A percentile compares a stretch with the other conserved stretches of the same genome.
Evolutionary conservation across 345 rosid species (phyloP).

Genomic region (Euphorbia peplus): DNA sequence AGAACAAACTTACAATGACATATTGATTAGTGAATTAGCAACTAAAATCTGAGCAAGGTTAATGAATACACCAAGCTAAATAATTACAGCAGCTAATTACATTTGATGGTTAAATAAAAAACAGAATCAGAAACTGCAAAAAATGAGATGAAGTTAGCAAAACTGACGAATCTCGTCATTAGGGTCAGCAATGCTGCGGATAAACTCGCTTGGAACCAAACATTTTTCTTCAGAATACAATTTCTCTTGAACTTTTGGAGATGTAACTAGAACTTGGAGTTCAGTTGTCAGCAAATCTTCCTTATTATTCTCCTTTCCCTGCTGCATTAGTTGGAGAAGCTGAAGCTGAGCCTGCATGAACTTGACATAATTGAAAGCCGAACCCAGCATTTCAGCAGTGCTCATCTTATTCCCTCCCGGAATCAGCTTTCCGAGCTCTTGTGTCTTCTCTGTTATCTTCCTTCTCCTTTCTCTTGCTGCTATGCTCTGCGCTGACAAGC

Average conservation of each 20-base stretch:
- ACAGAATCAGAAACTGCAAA: background rate
- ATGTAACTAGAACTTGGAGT: constrained; percentile 33
- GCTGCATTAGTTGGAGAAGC: constrained; percentile 45
- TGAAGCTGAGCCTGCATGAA: constrained; percentile 70
- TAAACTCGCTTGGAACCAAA: constrained; percentile 38
- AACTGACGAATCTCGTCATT: constrained; percentile 15
- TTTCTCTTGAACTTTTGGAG: constrained; percentile 51
- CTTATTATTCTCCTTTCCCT: constrained; percentile 13
- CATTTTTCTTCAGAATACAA: constrained; percentile 47
- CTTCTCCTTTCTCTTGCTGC: constrained; percentile 84
- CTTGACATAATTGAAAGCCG: constrained; percentile 75
- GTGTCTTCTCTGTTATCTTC: constrained; percentile 75
- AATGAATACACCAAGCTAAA: background rate
- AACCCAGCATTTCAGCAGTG: constrained; percentile 87
- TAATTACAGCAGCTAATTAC: background rate
- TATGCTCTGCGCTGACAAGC: constrained; percentile 69
- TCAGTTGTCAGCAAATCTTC: constrained; percentile 1
- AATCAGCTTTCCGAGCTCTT: constrained; percentile 72
- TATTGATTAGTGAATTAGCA: constrained; percentile 11
- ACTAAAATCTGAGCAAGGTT: background rate
- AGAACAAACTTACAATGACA: constrained; percentile 13
- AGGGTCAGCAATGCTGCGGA: constrained; percentile 19
- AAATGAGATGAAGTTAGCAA: background rate
- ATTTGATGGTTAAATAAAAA: background rate
- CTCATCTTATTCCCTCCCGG: constrained; percentile 89